These are phyloP conservation scores for Metarhizium rileyi DNA, from an alignment of 2,329 filamentous ascomycete species.

Conservation along the genomic window DNA sequence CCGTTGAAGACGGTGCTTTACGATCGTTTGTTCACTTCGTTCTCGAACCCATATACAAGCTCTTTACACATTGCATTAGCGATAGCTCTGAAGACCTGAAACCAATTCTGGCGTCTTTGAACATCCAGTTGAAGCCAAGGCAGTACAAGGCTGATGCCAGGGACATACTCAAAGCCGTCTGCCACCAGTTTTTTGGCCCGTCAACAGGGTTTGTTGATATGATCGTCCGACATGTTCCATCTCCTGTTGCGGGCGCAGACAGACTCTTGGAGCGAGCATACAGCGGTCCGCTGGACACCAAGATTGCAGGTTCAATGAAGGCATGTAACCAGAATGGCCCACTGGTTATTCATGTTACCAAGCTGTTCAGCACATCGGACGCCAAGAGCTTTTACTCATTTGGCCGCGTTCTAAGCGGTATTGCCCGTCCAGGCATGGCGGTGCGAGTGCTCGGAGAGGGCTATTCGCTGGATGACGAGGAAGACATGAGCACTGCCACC, in stretches of 20 bases:
- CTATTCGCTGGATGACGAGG: slow-evolving; percentile 93
- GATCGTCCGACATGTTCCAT: slow-evolving; percentile 82
- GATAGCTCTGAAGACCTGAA: slow-evolving; percentile 80
- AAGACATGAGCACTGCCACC: slow-evolving; percentile 86
- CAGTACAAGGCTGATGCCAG: slow-evolving; percentile 88
- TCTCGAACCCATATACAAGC: slow-evolving; percentile 93
- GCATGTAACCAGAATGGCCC: slow-evolving; percentile 83
- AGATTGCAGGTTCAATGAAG: slow-evolving; percentile 70
- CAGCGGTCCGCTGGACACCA: slow-evolving; percentile 78
- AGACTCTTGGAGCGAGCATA: slow-evolving; percentile 78
- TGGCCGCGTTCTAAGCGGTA: slow-evolving; percentile 87
- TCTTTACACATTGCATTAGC: slow-evolving; percentile 91
- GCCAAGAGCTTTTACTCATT: slow-evolving; percentile 88
- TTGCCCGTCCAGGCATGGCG: slow-evolving; percentile 68
- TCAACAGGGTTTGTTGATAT: slow-evolving; percentile 91
- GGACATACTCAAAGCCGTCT: slow-evolving; percentile 78
- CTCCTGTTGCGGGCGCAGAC: slow-evolving; percentile 68
- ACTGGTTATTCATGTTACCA: slow-evolving; percentile 83
- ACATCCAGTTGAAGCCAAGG: slow-evolving; percentile 81
- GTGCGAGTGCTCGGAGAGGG: slow-evolving; percentile 90
- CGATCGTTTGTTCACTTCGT: slow-evolving; percentile 91
- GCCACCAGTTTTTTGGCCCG: slow-evolving; percentile 89
- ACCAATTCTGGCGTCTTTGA: slow-evolving; percentile 65
- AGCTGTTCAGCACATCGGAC: slow-evolving; percentile 82
- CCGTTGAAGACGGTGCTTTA: slow-evolving; percentile 67